Percentiles rank a stretch among this genome's conserved stretches.
Conservation (phyloP, 805 yeast genomes). For the Saccharomycopsis sp. region DNA sequence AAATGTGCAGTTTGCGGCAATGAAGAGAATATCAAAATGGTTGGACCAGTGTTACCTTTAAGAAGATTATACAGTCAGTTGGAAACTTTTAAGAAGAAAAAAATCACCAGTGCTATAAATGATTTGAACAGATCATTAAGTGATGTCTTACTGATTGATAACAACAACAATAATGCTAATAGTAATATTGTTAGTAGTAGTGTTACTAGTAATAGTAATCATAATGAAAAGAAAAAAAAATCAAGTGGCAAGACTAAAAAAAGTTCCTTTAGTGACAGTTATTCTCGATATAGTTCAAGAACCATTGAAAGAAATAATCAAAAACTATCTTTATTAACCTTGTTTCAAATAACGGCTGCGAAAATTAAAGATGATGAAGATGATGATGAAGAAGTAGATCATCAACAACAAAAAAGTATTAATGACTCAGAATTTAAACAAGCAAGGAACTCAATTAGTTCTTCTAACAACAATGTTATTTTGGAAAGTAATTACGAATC, state of each 20-base stretch:
- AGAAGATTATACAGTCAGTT: conserved; percentile 7
- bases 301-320: conserved; percentile 5
- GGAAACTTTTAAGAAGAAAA: too few species aligned
- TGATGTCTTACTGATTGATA: too few species aligned
- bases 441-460: background rate
- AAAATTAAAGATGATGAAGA: conserved; percentile 15
- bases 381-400: too few species aligned
- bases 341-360: conserved; percentile 15
- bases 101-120: too few species aligned
- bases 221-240: background rate
- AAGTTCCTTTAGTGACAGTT: conserved; percentile 1
- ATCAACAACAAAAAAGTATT: too few species aligned
- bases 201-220: background rate
- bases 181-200: background rate
- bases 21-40: background rate
- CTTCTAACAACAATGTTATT: background rate
- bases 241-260: background rate
- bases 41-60: conserved; percentile 13
- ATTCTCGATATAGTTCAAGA: conserved; percentile 3
- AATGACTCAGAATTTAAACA: conserved; percentile 2
- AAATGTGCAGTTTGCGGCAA: conserved; percentile 11
- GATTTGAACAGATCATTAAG: too few species aligned
- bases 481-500: background rate
- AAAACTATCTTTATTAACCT: conserved; percentile 10
- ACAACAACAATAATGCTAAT: too few species aligned